Percentiles rank a stretch among this genome's conserved stretches.
These are phyloP conservation scores for Zopfochytrium polystomum DNA, from an alignment of 371 early-diverging fungal genomes.

Conservation along the genomic window DNA sequence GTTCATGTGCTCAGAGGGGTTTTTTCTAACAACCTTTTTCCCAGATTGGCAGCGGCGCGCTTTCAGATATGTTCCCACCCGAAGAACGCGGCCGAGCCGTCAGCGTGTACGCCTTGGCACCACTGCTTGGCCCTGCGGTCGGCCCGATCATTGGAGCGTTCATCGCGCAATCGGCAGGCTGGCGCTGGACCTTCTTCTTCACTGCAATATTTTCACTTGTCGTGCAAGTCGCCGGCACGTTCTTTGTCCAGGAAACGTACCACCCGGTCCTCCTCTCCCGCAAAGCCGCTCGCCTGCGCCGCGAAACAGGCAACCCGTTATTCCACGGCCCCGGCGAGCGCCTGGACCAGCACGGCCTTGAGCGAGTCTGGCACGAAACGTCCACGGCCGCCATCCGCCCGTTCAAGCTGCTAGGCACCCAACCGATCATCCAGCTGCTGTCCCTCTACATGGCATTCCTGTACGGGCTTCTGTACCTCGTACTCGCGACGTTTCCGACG, in stretches of 20 bases:
- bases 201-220: not conserved
- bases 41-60: not conserved
- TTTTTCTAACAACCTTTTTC: too few relatives aligned
- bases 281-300: too few relatives aligned
- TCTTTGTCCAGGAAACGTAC: constrained; percentile 14
- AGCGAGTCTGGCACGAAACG: not conserved
- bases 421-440: constrained; percentile 12
- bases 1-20: too few relatives aligned
- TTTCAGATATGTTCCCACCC: constrained; percentile 3
- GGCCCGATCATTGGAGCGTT: constrained; percentile 1
- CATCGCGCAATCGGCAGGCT: not conserved
- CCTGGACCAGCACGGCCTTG: not conserved
- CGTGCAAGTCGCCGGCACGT: not conserved
- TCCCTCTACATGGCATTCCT: constrained; percentile 16
- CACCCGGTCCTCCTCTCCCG: not conserved
- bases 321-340: not conserved
- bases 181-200: constrained; percentile 1
- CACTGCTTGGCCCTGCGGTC: not conserved
- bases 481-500: constrained; percentile 11
- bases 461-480: constrained; percentile 9
- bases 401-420: constrained; percentile 6
- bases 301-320: too few relatives aligned
- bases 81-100: constrained; percentile 5
- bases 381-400: constrained; percentile 3
- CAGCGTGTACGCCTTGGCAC: not conserved